Conservation (phyloP, 108 stramenopile genomes). For the Schizochytrium sp. region DNA sequence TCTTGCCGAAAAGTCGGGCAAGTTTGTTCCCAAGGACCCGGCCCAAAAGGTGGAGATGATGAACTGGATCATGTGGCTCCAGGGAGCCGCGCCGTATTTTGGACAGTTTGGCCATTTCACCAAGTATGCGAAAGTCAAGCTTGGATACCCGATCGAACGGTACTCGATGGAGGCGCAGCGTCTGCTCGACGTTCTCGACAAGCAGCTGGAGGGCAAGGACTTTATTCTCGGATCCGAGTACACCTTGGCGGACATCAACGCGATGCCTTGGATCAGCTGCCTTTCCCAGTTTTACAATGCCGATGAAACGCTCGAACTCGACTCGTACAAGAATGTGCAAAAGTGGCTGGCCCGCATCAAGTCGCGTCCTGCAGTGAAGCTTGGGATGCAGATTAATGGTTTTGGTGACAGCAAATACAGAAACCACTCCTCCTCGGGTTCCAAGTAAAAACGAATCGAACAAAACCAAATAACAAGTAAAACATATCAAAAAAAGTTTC, state of each 20-base stretch:
- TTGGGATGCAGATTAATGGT: background rate
- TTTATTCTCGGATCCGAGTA: constrained; percentile 65
- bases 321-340: constrained; percentile 21
- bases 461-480: background rate
- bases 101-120: constrained; percentile 69
- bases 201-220: constrained; percentile 40
- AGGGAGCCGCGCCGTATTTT: constrained; percentile 60
- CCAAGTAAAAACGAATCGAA: background rate
- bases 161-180: constrained; percentile 75
- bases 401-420: background rate
- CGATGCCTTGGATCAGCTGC: constrained; percentile 63
- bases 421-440: background rate
- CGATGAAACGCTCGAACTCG: constrained; percentile 20
- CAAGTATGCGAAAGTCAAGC: constrained; percentile 57
- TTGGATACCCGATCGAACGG: constrained; percentile 67
- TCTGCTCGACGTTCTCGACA: constrained; percentile 64
- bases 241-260: constrained; percentile 72
- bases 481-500: background rate
- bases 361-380: constrained; percentile 6
- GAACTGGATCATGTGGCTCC: constrained; percentile 77
- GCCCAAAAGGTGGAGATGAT: constrained; percentile 39
- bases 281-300: constrained; percentile 27
- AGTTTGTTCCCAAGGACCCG: constrained; percentile 51
- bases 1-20: constrained; percentile 56
- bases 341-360: constrained; percentile 29